Evolutionary conservation across 768 basidiomycete species (phyloP), one percentile per base, ranked within the genome.

Genomic region (Boletus barrowsii): DNA sequence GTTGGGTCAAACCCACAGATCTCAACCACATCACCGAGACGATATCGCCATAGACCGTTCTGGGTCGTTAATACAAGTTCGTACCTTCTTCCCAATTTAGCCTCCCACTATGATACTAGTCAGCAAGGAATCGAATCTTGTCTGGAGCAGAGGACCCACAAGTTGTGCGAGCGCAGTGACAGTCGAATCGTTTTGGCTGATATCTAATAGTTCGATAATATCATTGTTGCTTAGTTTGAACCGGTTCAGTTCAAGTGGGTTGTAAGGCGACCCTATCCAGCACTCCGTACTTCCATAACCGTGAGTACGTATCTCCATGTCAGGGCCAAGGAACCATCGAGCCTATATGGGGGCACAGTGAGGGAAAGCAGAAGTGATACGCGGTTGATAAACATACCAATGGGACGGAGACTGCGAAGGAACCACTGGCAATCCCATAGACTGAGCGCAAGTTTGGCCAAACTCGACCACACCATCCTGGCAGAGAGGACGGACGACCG

Each of bases 1-100:
- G 18, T 43, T 0, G 59, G 44, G n/a, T 59, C 55, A 26, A 66
- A 66, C 8, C 57, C 62, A 7, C 44, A 33, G 24, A 65, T 40
- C 49, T 66, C 58, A 20, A 66, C 41, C n/a, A 65, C 42, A 17
- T 65, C 64, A 0, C 58, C 56, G 3, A 66, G 54, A 20, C 58
- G 52, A 51, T 66, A 63, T 2, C 64, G 55, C 64, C 64, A 65
- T 24, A 65, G 17, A 4, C 64, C 62, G 2, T 61, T 42, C 8
- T 9, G 22, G 3, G 61, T 60, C 2, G 64, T 65, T 4, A 61
- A 13, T 29, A 65, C 52, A 17, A 47, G 4, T 24, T 65, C 62
- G 20, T 66, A 65, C 10, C 8, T 46, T 41, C 17, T 54, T 13
- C 60, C 55, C 17, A 26, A 2, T 29, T 57, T 42, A 15, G 54